Conservation (phyloP, 176 grass and related monocot species). For the Calamus simplicifolius region DNA sequence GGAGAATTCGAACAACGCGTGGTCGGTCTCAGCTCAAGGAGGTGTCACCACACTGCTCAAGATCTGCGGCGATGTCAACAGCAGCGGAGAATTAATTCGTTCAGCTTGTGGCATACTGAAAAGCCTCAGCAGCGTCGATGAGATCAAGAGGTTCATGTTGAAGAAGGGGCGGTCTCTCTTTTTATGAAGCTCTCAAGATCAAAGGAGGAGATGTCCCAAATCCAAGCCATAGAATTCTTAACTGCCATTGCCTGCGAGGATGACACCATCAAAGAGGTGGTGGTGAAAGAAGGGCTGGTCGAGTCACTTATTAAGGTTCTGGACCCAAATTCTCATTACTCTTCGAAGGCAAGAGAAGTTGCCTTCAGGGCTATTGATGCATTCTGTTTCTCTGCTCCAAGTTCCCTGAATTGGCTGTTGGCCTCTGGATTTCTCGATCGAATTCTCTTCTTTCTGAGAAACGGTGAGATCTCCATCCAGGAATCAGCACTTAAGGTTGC, state of each 20-base stretch:
- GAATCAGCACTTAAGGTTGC: constrained; percentile 47
- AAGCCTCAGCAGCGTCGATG: constrained; percentile 60
- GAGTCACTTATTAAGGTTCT: constrained; percentile 43
- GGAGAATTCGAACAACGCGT: constrained; percentile 80
- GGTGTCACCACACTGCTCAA: constrained; percentile 61
- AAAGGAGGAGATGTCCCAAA: constrained; percentile 41
- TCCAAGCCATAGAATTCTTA: constrained; percentile 65
- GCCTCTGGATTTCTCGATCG: constrained; percentile 47
- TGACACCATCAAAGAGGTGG: constrained; percentile 1
- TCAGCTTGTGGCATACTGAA: constrained; percentile 55
- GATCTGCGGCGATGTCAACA: constrained; percentile 27
- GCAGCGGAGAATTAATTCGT: constrained; percentile 34
- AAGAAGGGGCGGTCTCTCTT: constrained; percentile 42
- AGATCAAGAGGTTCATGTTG: constrained; percentile 79
- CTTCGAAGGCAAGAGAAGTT: constrained; percentile 65
- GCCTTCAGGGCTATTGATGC: constrained; percentile 48
- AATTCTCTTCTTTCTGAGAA: constrained; percentile 48
- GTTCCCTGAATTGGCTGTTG: constrained; percentile 30
- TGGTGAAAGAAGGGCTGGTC: constrained; percentile 29
- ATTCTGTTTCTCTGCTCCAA: constrained; percentile 39
- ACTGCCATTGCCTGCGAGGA: constrained; percentile 37
- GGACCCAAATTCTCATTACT: constrained; percentile 25
- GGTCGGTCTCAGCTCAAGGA: constrained; percentile 82
- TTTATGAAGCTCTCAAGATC: constrained; percentile 37
- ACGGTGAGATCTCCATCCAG: constrained; percentile 43